Evolutionary conservation across 768 basidiomycete species (phyloP).

Genomic region (Mycena floridula): DNA sequence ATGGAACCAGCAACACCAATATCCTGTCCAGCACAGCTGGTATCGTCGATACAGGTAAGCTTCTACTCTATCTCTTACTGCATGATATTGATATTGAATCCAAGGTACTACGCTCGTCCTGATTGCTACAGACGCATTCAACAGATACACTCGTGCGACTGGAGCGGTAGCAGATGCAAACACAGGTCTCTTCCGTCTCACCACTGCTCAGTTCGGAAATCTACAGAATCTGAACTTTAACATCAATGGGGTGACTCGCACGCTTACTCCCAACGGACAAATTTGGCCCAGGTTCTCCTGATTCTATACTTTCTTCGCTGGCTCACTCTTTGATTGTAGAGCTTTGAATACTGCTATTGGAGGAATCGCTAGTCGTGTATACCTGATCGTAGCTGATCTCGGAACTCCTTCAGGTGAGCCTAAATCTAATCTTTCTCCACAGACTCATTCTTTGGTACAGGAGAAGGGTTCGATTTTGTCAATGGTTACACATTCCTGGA

Average conservation of each 20-base stretch:
- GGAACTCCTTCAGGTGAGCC: conserved; percentile 21
- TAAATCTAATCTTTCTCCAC: not conserved
- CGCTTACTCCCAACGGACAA: conserved; percentile 36
- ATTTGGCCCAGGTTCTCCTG: conserved; percentile 28
- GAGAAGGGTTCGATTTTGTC: conserved; percentile 49
- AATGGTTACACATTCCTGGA: no score
- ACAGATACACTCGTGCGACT: conserved; percentile 35
- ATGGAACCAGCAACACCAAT: conserved; percentile 37
- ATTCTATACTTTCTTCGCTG: no score
- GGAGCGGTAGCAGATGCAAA: conserved; percentile 32
- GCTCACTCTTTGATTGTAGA: no score
- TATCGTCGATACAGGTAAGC: conserved; percentile 50
- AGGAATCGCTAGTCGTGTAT: conserved; percentile 21
- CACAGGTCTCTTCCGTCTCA: conserved; percentile 49
- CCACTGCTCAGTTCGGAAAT: conserved; percentile 39
- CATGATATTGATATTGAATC: not conserved
- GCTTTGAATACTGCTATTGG: conserved; percentile 29
- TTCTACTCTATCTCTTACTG: not conserved
- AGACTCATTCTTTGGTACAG: conserved; percentile 14
- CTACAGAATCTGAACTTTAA: conserved; percentile 55
- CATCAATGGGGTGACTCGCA: conserved; percentile 37
- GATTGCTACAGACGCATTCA: conserved; percentile 40
- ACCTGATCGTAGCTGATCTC: conserved; percentile 30
- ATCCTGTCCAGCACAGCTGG: conserved; percentile 45
- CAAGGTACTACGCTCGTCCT: conserved; percentile 46